Evolutionary conservation across 495 filamentous ascomycete species (phyloP), one percentile per base, ranked within the genome.

Genomic region (Astrothelium subdiscretum): DNA sequence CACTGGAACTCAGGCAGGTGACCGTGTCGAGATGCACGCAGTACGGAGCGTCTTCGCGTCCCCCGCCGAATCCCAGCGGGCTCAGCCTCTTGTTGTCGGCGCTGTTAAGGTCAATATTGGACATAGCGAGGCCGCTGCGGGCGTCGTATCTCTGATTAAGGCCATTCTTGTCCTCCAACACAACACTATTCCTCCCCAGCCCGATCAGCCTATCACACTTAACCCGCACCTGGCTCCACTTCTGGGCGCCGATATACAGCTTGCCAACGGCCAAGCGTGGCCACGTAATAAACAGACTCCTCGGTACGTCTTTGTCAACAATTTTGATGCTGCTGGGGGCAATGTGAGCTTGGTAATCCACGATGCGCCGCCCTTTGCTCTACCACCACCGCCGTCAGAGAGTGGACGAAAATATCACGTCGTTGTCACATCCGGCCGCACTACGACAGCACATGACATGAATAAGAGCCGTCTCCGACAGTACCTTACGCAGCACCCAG

Each of bases 41-140:
- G 77, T 78, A 48, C 83, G 85, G 18, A 85, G 86, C 63, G 80
- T 88, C 24, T 97, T 96, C 66, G 92, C 92, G 5, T 88, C 91
- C 1, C 78, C 77, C 22, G 74, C 84, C 67, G 78, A 83, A 29
- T 76, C 79, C 65, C 82, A 91, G 51, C 80, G 80, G 2, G 78
- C 80, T 1, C 82, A 86, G 44, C 83, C 88, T 69, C 81, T 97
- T 4, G 83, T 88, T 65, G 78, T 97, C 1, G 92, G 92, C 18
- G 84, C 92, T 0, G 83, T 90, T 35, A 97, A 97, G 68, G 81
- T 92, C 0, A 96, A 96, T 62, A 80, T 96, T 27, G 92, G 92
- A 1, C 92, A 97, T 72, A 90, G 86, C 32, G 92, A 96, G 69
- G 88, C 91, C 43, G 90, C 86, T 0, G 94, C 92, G 48, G 92